Evolutionary conservation across 148 eudicot species (phyloP), one percentile per base, ranked within the genome.

Genomic region (Rhododendron griersonianum): DNA sequence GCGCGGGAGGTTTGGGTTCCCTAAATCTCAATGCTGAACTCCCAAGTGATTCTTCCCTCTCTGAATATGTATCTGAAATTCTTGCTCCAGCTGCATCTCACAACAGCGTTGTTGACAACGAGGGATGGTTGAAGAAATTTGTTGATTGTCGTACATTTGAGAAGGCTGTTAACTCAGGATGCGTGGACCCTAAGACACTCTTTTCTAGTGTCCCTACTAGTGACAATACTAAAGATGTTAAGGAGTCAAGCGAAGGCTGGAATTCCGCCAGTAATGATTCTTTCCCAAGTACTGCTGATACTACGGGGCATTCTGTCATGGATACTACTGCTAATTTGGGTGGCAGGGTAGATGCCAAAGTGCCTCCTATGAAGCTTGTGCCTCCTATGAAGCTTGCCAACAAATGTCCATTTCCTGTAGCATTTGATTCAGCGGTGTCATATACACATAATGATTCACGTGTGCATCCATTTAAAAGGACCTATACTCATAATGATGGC

Each of bases 371-470:
- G 3, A 65, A 71, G 53, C 47, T 71, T 51, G 28, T 78, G 57
- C 53, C 37, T 82, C 87, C 33, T 39, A 80, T 85, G 3, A 65
- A 71, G 53, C 47, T 71, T 51, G 28, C 55, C 8, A 84, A 71
- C 35, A 86, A 82, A 55, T 89, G 88, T 85, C 93, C 96, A 30
- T 90, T 90, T 87, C 18, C 88, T 19, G 11, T 87, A 73, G 83
- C n/a, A 78, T 84, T 80, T 83, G 53, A 65, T 55, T 25, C 89
- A 28, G 85, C 78, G 65, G 37, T 51, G 71, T 83, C 87, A 48
- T 30, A 13, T 23, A 1, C 53, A 37, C 88, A 77, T 18, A 53
- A 59, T 81, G 78, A 83, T 82, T 71, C 87, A n/a, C 50, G 45
- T 44, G 81, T 23, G 9, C 85, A 3, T 74, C 87, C 88, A 71